Base-by-base conservation (phyloP, 1,139 yeast species). In the Nadsonia commutata region DNA sequence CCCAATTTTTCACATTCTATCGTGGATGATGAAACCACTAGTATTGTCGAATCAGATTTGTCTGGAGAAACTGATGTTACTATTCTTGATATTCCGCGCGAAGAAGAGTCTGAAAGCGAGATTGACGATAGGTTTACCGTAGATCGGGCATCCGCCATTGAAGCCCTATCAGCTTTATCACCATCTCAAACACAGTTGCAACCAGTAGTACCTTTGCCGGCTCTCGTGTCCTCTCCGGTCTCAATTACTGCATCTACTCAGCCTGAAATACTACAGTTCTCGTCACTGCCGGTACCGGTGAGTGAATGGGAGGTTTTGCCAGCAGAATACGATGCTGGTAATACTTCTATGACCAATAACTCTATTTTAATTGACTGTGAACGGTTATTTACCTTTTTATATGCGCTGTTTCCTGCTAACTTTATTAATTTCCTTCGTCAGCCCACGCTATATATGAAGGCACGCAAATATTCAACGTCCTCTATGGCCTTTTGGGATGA, bases 321-420 rank as follows among this genome's bases (percentile, higher is more conserved):
- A 8, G 20, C 22, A 22, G 40, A 43, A 18, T 17, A 37, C 5
- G 45, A 41, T 18, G 46, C 42, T n/a, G 70, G 74, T 73, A 51
- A 53, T 9, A 48, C 45, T 49, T 20, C 51, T 52, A n/a, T n/a
- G n/a, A n/a, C n/a, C n/a, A n/a, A n/a, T n/a, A 44, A 45, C 11
- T 54, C 58, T 2, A 50, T 58, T 31, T 48, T 56, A 2, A 61
- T 66, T 2, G 44, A 42, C 18, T 42, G 39, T 38, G 44, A 42
- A 5, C 37, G 44, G 9, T 51, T 70, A 16, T 66, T 63, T 41
- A 68, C 78, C 0, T 59, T 74, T 31, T 54, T 78, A 2, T 79
- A 79, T 51, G 85, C 82, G 0, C 55, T 78, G n/a, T 78, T 68
- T 50, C 84, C 85, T 0, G 58, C 66, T 23, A 73, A 74, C 50